Percentiles rank a stretch among this genome's conserved stretches.
Conservation (phyloP, 805 yeast species). For the Candida schatavii region DNA sequence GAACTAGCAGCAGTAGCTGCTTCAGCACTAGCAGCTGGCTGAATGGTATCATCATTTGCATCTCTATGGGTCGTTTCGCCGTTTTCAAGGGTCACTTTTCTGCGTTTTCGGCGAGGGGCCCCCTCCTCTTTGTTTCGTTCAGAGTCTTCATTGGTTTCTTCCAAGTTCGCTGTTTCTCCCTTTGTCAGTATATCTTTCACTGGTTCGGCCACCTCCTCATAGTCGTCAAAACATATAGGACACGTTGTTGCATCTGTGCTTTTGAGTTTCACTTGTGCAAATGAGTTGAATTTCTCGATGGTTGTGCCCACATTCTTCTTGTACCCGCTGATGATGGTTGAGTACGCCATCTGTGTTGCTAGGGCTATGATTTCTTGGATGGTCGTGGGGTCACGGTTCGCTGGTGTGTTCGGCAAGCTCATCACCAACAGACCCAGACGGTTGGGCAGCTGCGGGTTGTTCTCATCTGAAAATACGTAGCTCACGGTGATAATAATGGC, state of each 20-base stretch:
- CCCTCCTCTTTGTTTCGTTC: not conserved
- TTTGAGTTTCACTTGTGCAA: slow-evolving; percentile 34
- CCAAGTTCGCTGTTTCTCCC: not conserved
- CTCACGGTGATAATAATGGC: slow-evolving; percentile 44
- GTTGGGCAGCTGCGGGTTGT: slow-evolving; percentile 35
- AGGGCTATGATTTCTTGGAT: slow-evolving; percentile 59
- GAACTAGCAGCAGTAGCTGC: no score
- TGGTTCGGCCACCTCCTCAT: slow-evolving; percentile 12
- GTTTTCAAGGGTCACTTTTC: not conserved
- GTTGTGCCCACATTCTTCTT: slow-evolving; percentile 53
- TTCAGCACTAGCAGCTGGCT: no score
- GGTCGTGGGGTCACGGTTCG: slow-evolving; percentile 56
- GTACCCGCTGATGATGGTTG: slow-evolving; percentile 54
- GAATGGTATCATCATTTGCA: not conserved
- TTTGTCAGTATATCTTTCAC: not conserved
- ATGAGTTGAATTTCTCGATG: slow-evolving; percentile 45
- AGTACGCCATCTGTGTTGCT: slow-evolving; percentile 68
- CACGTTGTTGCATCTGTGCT: slow-evolving; percentile 37
- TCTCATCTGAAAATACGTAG: slow-evolving; percentile 41
- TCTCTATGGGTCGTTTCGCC: not conserved
- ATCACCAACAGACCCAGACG: slow-evolving; percentile 59
- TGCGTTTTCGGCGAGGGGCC: not conserved
- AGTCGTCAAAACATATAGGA: slow-evolving; percentile 64
- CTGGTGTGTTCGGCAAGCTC: slow-evolving; percentile 64
- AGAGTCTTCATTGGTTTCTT: not conserved